Percentiles rank a stretch among this genome's conserved stretches.
Evolutionary conservation across 2,329 filamentous ascomycete genomes (phyloP).

Genomic region (Fulvia fulva): DNA sequence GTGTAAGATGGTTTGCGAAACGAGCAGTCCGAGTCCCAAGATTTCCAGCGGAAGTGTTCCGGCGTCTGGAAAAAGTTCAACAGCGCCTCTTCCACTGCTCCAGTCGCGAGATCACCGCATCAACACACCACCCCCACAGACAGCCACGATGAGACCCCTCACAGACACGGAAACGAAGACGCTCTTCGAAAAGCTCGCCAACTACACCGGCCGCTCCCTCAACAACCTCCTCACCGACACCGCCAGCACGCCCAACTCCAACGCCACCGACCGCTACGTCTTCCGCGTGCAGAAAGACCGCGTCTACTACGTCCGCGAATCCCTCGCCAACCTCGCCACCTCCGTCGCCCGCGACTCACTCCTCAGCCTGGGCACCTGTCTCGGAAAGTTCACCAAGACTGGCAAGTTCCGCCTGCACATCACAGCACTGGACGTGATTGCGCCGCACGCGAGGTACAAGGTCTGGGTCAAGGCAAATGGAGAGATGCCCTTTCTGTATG

Average conservation of each 20-base stretch:
- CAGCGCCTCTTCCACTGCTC: background rate
- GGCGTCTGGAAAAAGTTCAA: background rate
- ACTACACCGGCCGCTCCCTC: conserved; percentile 83
- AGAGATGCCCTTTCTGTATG: conserved; percentile 96
- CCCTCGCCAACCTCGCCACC: conserved; percentile 85
- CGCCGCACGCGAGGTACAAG: conserved; percentile 90
- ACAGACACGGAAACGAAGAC: conserved; percentile 75
- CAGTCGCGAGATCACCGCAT: background rate
- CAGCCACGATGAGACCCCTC: conserved; percentile 67
- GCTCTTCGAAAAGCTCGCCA: conserved; percentile 87
- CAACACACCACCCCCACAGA: no score
- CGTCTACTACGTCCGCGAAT: conserved; percentile 88
- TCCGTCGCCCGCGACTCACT: conserved; percentile 78
- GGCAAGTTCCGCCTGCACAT: conserved; percentile 94
- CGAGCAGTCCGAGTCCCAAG: background rate
- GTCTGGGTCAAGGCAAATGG: conserved; percentile 96
- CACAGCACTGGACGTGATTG: conserved; percentile 83
- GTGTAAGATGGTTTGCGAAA: conserved; percentile 2
- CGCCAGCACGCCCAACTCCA: conserved; percentile 50
- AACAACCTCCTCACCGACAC: conserved; percentile 63
- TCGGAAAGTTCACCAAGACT: conserved; percentile 95
- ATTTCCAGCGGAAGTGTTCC: conserved; percentile 3
- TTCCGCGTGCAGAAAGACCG: conserved; percentile 79
- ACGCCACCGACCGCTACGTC: conserved; percentile 66
- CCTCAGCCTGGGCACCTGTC: conserved; percentile 80